phyloP scores from a whole-genome alignment of 208 protist species.

The Acanthamoeba castellanii region DNA sequence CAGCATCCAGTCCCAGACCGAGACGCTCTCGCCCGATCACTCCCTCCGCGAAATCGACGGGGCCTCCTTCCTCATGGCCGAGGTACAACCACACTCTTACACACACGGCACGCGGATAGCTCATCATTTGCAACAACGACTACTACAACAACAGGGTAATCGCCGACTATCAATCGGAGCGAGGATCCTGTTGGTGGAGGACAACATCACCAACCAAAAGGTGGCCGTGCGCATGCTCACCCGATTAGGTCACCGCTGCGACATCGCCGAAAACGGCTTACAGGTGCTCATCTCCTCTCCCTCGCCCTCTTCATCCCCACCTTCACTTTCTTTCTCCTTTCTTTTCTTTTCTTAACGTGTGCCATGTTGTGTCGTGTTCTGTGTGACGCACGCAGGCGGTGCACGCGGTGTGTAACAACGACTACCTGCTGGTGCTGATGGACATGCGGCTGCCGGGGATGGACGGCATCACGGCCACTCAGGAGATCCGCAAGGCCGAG shows the following conservation, averaged over 20 bases:
- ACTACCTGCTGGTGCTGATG: slow-evolving; percentile 62
- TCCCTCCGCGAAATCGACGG: slow-evolving; percentile 11
- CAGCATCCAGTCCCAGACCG: slow-evolving; percentile 17
- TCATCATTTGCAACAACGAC: too few relatives aligned
- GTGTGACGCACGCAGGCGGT: slow-evolving; percentile 25
- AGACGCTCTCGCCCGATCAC: not conserved
- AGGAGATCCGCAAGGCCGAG: slow-evolving; percentile 28
- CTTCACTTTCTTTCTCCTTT: not conserved
- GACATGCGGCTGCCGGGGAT: slow-evolving; percentile 50
- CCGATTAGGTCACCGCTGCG: slow-evolving; percentile 32
- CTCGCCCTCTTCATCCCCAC: not conserved
- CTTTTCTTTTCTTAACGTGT: not conserved
- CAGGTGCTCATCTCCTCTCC: not conserved
- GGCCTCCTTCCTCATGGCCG: slow-evolving; percentile 35
- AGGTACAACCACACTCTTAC: not conserved
- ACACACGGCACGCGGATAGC: not conserved
- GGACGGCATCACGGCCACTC: slow-evolving; percentile 36
- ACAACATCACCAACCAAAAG: slow-evolving; percentile 63
- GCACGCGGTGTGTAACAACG: slow-evolving; percentile 40
- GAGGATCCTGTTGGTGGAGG: slow-evolving; percentile 38
- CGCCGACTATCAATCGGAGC: slow-evolving; percentile 26
- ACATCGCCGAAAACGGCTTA: slow-evolving; percentile 26
- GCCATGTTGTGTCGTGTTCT: not conserved
- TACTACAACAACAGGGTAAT: not conserved
- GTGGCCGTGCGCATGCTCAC: slow-evolving; percentile 54